Evolutionary conservation across 2,329 filamentous ascomycete genomes (phyloP), one percentile per base, ranked within the genome.

Genomic region (Talaromyces sp.): DNA sequence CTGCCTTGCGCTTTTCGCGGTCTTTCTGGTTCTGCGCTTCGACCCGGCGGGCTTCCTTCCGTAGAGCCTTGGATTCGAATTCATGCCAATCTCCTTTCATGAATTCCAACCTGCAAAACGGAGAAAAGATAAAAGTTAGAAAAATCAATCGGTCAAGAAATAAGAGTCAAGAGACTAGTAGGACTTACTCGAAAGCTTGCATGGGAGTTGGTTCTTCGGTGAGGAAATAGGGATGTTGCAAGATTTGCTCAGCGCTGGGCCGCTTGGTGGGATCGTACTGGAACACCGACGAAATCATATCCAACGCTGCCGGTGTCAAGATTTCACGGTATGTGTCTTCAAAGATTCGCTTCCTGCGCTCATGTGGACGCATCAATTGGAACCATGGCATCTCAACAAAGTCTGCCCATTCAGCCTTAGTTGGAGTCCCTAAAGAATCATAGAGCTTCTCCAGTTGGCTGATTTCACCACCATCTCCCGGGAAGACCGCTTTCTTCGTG

Each of bases 381-480:
- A 96, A 97, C 94, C 94, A 99, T 10, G 93, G 90, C 86, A 97
- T 94, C 51, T 97, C 89, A n/a, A 88, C 81, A 17, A 97, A 83
- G 8, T 86, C 87, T 1, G 94, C 91, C 95, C 95, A 99, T 27
- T 95, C 89, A 30, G 80, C 79, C 51, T 85, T 84, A 37, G 86
- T 95, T 0, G 94, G 94, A 0, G 93, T 97, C 44, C 94, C 94
- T 41, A 99, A 82, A 4, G 96, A 81, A 46, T 88, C 87, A 74
- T 97, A 97, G n/a, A 99, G 93, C 75, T 96, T 97, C 61, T 97
- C 92, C 3, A 99, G 81, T 70, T 99, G 94, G 65, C 88, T 95
- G 61, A 97, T 89, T 72, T 99, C 94, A n/a, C 89, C 89, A 20
- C 93, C 93, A 65, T 97, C 92, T 5, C 94, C 94, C 0, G 94